Base-by-base conservation (phyloP, 2,329 filamentous ascomycete species). In the Colletotrichum magnum region DNA sequence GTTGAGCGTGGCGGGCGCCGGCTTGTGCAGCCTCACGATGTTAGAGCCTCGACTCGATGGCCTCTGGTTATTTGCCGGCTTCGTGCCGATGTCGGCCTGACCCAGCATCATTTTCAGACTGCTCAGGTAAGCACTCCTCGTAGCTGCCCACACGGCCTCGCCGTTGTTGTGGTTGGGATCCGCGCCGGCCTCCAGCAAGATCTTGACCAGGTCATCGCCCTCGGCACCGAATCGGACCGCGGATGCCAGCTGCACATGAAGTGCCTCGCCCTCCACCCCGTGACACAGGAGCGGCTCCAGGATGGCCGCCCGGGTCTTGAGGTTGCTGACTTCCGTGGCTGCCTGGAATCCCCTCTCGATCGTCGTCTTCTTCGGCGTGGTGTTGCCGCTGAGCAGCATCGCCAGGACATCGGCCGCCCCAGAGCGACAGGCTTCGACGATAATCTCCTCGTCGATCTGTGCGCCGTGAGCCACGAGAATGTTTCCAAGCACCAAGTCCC, bases 101-200 rank as follows among this genome's bases (percentile, higher is more conserved):
- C 86, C 86, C 6, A 90, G 77, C 58, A 90, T 80, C 60, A 89
- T 75, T 74, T 86, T 82, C 9, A 90, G 77, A 36, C 80, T 87
- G 0, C 78, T 80, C 47, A 88, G 76, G 67, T 84, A 86, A 0
- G 85, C 86, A 68, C 84, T 86, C 43, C 84, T 80, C 1, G 86
- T 84, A 1, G 87, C 86, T 12, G 86, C 84, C 72, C 87, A 85
- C 4, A 90, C 82, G 5, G 86, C 84, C 61, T 89, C 86, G 1
- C 88, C 88, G 10, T 83, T 80, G 21, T 85, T 85, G 74, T 85
- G 85, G 72, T 90, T 86, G 0, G 87, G 84, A 61, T 86, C 85
- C 3, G 88, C 89, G 76, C 71, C 7, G 21, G 65, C 69, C 21
- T 76, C 76, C 4, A 90, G 77, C 18, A 91, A 74, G 10, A 89